phyloP scores from a whole-genome alignment of 2,329 filamentous ascomycete species.

The Colletotrichum abscissum region DNA sequence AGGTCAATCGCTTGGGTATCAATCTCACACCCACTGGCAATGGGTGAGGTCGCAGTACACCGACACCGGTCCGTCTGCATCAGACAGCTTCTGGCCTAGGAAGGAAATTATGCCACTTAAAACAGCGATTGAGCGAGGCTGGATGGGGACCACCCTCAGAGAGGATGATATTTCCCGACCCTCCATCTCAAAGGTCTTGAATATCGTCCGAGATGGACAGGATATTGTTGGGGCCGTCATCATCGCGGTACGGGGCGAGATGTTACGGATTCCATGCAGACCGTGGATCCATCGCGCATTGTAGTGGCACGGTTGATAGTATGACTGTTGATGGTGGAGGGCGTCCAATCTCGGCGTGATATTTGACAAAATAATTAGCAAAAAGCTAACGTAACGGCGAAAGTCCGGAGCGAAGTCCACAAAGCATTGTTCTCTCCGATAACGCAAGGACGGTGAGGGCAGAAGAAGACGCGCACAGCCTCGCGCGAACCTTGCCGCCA shows the following conservation, averaged over 20 bases:
- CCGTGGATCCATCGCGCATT: not conserved
- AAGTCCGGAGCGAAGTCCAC: not conserved
- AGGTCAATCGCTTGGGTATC: conserved; percentile 17
- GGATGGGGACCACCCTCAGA: not conserved
- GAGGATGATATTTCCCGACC: conserved; percentile 28
- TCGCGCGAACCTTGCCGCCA: conserved; percentile 15
- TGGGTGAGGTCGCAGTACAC: not conserved
- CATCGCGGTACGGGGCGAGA: not conserved
- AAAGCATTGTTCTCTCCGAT: conserved; percentile 34
- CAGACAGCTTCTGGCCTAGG: conserved; percentile 1
- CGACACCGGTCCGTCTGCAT: conserved; percentile 13
- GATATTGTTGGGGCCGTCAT: conserved; percentile 8
- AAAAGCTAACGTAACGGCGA: not conserved
- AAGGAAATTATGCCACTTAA: not conserved
- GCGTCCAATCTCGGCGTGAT: not conserved
- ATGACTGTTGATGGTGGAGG: not conserved
- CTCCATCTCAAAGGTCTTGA: conserved; percentile 5
- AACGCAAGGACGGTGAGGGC: conserved; percentile 3
- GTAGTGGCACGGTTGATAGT: not conserved
- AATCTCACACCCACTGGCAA: conserved; percentile 24
- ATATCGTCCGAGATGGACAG: not conserved
- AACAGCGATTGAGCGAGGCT: not conserved
- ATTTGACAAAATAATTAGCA: conserved; percentile 3
- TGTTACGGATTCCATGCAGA: not conserved
- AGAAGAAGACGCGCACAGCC: conserved; percentile 19